Conservation (phyloP, 2,329 filamentous ascomycete genomes). For the Cladophialophora chaetospira region DNA sequence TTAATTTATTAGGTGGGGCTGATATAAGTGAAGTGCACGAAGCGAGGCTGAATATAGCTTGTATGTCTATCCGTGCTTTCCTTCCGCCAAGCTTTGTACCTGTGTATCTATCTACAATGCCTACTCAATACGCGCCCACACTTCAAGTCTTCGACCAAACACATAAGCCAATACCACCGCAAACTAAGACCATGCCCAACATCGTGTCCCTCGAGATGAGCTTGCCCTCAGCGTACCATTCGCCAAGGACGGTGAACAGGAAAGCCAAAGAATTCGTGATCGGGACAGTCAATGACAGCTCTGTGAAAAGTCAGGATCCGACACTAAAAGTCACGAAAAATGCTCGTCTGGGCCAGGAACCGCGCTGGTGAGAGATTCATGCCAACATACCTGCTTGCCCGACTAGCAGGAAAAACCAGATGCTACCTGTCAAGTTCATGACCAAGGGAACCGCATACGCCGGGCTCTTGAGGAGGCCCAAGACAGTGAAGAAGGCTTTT, state of each 20-base stretch:
- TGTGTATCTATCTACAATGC: no score
- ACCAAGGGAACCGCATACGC: slow-evolving; percentile 82
- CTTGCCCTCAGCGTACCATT: slow-evolving; percentile 93
- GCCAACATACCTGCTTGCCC: slow-evolving; percentile 85
- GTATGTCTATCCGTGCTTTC: no score
- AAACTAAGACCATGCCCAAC: slow-evolving; percentile 76
- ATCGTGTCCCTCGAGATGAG: slow-evolving; percentile 84
- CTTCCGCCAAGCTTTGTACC: no score
- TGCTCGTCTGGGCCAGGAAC: no score
- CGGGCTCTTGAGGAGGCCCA: slow-evolving; percentile 77
- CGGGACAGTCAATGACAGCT: slow-evolving; percentile 88
- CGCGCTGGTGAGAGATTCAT: no score
- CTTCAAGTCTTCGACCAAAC: slow-evolving; percentile 60
- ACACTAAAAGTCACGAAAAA: neutral
- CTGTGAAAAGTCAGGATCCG: slow-evolving; percentile 55
- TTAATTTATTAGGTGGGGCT: no score
- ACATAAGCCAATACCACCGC: slow-evolving; percentile 79
- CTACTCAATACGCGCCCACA: neutral
- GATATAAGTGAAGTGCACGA: no score
- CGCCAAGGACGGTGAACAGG: slow-evolving; percentile 90
- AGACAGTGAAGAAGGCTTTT: slow-evolving; percentile 70
- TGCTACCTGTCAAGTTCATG: slow-evolving; percentile 85
- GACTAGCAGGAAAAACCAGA: slow-evolving; percentile 96
- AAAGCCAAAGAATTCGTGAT: slow-evolving; percentile 95
- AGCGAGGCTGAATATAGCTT: no score